phyloP scores from a whole-genome alignment of 306 rosid species.

The Crotalaria pallida region DNA sequence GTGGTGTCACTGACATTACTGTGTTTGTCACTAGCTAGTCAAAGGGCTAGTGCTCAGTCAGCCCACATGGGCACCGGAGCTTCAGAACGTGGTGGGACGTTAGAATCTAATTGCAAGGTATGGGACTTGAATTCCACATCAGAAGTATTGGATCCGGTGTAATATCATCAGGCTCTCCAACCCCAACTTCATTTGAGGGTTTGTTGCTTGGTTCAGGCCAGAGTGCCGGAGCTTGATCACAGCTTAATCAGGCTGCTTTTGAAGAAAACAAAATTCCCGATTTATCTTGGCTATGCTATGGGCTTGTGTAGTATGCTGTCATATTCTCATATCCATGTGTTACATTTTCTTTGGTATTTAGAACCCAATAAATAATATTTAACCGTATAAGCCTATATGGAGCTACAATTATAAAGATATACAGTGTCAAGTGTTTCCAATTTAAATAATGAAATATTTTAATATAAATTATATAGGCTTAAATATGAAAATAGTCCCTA shows the following conservation, averaged over 20 bases:
- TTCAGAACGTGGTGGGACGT: no score
- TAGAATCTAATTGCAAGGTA: no score
- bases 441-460: no score
- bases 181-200: background rate
- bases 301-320: background rate
- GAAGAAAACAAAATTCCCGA: slow-evolving; percentile 7
- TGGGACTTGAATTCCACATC: background rate
- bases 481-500: no score
- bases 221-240: background rate
- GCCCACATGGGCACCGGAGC: no score
- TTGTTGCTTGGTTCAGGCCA: background rate
- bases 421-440: background rate
- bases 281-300: background rate
- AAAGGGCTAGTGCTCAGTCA: no score
- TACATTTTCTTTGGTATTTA: background rate
- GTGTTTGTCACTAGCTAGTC: no score
- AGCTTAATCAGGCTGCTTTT: background rate
- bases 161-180: no score
- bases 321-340: background rate
- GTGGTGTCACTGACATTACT: no score
- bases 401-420: background rate
- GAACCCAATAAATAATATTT: background rate
- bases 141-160: background rate
- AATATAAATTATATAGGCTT: no score
- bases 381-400: background rate